Evolutionary conservation across 2,329 filamentous ascomycete genomes (phyloP).

Genomic region (Pleoardoris graminearum): DNA sequence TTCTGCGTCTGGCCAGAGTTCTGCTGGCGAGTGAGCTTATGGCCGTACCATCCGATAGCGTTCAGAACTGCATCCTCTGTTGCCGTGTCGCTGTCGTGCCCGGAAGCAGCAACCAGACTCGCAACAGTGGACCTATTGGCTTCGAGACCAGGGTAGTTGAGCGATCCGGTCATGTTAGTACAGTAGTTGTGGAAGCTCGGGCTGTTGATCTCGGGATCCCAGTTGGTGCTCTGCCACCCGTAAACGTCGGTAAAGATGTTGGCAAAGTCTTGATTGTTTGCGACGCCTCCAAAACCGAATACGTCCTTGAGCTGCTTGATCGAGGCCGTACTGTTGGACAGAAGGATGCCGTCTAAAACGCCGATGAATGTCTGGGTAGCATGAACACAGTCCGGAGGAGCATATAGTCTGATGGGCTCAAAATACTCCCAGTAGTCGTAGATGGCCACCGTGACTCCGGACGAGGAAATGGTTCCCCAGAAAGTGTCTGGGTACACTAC

Average conservation of each 20-base stretch:
- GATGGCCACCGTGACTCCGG: conserved; percentile 76
- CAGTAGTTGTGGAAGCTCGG: conserved; percentile 57
- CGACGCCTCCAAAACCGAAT: conserved; percentile 57
- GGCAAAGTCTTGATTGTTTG: conserved; percentile 59
- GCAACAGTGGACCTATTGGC: conserved; percentile 45
- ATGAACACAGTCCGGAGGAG: conserved; percentile 64
- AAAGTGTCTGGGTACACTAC: conserved; percentile 77
- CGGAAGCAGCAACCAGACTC: conserved; percentile 53
- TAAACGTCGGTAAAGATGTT: conserved; percentile 52
- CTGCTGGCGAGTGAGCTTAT: conserved; percentile 44
- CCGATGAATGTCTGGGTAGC: conserved; percentile 64
- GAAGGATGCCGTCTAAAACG: conserved; percentile 62
- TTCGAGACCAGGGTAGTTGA: conserved; percentile 50
- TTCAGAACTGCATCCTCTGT: conserved; percentile 60
- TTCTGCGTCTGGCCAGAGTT: conserved; percentile 48
- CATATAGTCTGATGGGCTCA: conserved; percentile 61
- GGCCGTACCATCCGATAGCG: conserved; percentile 59
- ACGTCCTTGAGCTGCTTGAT: conserved; percentile 54
- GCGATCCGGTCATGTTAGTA: conserved; percentile 56
- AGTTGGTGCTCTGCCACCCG: conserved; percentile 55
- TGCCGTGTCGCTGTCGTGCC: conserved; percentile 49
- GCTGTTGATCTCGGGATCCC: conserved; percentile 58
- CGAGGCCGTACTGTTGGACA: conserved; percentile 52
- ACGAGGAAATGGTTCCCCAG: conserved; percentile 78
- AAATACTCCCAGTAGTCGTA: conserved; percentile 74